These are phyloP conservation scores for Cystobasidiopsis lactophilus DNA, from an alignment of 768 basidiomycete genomes.

Conservation along the genomic window DNA sequence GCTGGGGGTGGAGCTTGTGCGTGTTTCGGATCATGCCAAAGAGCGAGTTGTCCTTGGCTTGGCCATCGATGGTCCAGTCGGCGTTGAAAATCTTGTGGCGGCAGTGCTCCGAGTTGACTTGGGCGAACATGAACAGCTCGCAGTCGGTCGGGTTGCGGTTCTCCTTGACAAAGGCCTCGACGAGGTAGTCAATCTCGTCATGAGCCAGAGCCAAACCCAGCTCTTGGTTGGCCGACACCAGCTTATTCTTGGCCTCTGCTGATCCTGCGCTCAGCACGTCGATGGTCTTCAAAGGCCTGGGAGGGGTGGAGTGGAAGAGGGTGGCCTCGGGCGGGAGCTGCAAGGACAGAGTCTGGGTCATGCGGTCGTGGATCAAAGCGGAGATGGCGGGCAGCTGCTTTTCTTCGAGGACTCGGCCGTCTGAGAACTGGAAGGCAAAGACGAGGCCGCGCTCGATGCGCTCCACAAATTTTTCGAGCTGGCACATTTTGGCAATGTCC, in stretches of 20 bases:
- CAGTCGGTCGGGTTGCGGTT: constrained; percentile 77
- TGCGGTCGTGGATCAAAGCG: constrained; percentile 71
- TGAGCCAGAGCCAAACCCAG: constrained; percentile 74
- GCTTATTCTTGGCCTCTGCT: constrained; percentile 36
- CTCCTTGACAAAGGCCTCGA: constrained; percentile 42
- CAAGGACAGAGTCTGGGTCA: constrained; percentile 65
- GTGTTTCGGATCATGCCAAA: constrained; percentile 98
- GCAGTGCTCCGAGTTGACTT: constrained; percentile 99
- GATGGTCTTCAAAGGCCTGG: constrained; percentile 48
- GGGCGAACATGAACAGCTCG: constrained; percentile 99
- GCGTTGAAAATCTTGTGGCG: constrained; percentile 99
- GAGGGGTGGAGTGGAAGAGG: constrained; percentile 34
- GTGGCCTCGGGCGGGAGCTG: constrained; percentile 36
- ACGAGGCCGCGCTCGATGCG: constrained; percentile 67
- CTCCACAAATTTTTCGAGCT: constrained; percentile 45
- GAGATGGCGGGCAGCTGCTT: constrained; percentile 36
- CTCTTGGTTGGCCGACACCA: constrained; percentile 53
- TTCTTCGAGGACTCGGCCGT: constrained; percentile 28
- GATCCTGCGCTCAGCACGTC: constrained; percentile 32
- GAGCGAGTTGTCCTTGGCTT: constrained; percentile 43
- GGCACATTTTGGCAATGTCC: constrained; percentile 74
- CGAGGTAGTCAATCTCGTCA: constrained; percentile 79
- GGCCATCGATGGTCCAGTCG: constrained; percentile 69
- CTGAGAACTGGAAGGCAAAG: constrained; percentile 38
- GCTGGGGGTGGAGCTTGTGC: constrained; percentile 45